Evolutionary conservation across 129 eudicot species (phyloP), one percentile per base, ranked within the genome.

Genomic region (Logfia minima): DNA sequence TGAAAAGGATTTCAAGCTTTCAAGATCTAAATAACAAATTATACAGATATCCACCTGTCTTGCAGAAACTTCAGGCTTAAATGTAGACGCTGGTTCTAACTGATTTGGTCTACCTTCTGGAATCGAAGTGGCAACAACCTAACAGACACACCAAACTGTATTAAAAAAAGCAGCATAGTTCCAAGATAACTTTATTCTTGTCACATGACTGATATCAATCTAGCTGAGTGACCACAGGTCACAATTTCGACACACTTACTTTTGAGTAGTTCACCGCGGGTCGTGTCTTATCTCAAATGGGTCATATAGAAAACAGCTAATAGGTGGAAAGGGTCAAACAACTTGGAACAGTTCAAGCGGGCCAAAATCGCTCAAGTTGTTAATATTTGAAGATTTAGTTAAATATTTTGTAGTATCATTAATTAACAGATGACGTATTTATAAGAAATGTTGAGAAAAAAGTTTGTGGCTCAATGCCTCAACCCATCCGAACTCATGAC

Each of bases 41-140:
- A 67, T 28, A 28, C 18, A 64, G 69, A 64, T 28, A 64, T 24
- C 18, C 69, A 67, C 71, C 71, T 67, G 48, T 67, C 29, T 67
- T 67, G 51, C 26, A 34, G 51, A 13, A 67, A 21, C 28, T 67
- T 35, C 23, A 67, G 8, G 71, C 35, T 34, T 67, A 31, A 45
- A 35, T 67, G 28, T 35, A 67, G 52, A 67, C 28, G 71, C 48
- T 16, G 71, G 71, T 67, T 35, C 71, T 8, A 26, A 19, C 71
- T 34, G 51, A 67, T 67, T 67, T 35, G 51, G 14, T 8, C 32
- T 34, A 32, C 48, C 71, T 14, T 6, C 48, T 18, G 48, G 71
- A 34, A 67, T 6, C 43, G 21, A 34, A 67, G 7, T 64, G 41
- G 69, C 10, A 29, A 32, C 22, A 29, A 32, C 22, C 69, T 64